These are phyloP conservation scores for Vitis vinifera DNA, from an alignment of 164 flowering plant species.

Conservation along the genomic window DNA sequence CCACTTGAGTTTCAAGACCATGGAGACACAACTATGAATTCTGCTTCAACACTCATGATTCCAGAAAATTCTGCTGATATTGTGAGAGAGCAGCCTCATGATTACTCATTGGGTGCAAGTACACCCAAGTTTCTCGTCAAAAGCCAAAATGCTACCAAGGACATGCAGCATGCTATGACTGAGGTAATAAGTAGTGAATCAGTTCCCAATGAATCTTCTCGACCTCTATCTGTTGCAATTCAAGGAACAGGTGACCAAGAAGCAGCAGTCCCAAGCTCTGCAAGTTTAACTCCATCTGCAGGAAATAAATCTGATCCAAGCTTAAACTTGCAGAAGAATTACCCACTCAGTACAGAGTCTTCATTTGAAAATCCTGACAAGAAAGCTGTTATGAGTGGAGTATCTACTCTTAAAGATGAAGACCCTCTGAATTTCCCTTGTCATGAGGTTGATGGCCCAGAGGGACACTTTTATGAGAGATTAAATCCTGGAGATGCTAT, in stretches of 20 bases:
- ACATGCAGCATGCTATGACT: constrained; percentile 14
- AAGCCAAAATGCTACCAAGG: constrained; percentile 19
- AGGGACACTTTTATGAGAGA: constrained; percentile 8
- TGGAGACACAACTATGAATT: constrained; percentile 8
- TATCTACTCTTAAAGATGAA: constrained; percentile 2
- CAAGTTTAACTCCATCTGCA: constrained; percentile 15
- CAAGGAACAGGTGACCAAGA: constrained; percentile 14
- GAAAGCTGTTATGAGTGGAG: constrained; percentile 15
- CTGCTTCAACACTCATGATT: constrained; percentile 15
- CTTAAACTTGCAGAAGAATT: constrained; percentile 10
- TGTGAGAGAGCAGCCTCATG: constrained; percentile 6
- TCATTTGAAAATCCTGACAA: constrained; percentile 22
- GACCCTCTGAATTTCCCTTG: constrained; percentile 8
- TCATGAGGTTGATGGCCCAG: constrained; percentile 8
- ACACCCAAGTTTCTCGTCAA: constrained; percentile 17
- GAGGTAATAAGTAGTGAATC: constrained; percentile 16
- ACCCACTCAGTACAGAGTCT: constrained; percentile 10
- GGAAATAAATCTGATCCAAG: constrained; percentile 2
- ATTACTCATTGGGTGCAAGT: constrained; percentile 11
- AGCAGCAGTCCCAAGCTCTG: constrained; percentile 12
- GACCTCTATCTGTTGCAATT: constrained; percentile 9
- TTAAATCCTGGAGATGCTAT: constrained; percentile 17
- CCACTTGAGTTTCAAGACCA: constrained; percentile 17
- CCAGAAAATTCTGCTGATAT: constrained; percentile 15
- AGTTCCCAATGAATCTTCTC: constrained; percentile 8